Base-by-base conservation (phyloP, 1,284 basidiomycete species). In the Phylloboletellus chloephorus region DNA sequence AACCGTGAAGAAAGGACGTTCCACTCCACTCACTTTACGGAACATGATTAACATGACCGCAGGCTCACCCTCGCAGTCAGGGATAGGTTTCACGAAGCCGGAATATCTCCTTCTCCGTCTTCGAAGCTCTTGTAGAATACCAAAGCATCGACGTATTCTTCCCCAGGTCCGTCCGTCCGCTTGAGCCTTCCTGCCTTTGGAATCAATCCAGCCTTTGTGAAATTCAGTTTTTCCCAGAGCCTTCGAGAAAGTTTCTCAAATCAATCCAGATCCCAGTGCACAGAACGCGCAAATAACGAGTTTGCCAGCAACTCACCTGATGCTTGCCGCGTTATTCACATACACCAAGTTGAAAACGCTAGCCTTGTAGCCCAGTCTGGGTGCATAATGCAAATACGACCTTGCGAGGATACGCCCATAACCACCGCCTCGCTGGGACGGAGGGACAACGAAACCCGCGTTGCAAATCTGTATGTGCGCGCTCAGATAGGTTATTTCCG, bases 301-400 rank as follows among this genome's bases (percentile, higher is more conserved):
- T n/a, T n/a, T n/a, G n/a, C n/a, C n/a, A n/a, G 11, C 2, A 11
- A 60, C 69, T 52, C 44, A 81, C 82, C 69, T 75, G 44, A 87
- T 65, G 41, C 79, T 85, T 10, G 83, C 82, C 31, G 69, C 61
- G 63, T 88, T 89, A 67, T 84, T 91, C 26, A 81, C 79, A 64
- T 88, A 97, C 24, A 96, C 92, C 33, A 97, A 74, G 60, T 97
- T 97, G 73, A 96, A 97, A 12, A 97, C 88, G 53, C 86, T 91
- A 0, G 79, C 88, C 52, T 80, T 73, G 68, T 94, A 97, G 7
- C 92, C 85, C 19, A 89, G 66, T 24, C 66, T 67, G 0, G 89
- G 92, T 0, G 78, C 94, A 53, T 89, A 92, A 58, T 88, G 67
- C 9, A 95, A 67, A 66, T 81, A 97, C 4, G 87, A 88, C 47